Evolutionary conservation across 306 rosid species (phyloP).

Genomic region (Cajanus cajan): DNA sequence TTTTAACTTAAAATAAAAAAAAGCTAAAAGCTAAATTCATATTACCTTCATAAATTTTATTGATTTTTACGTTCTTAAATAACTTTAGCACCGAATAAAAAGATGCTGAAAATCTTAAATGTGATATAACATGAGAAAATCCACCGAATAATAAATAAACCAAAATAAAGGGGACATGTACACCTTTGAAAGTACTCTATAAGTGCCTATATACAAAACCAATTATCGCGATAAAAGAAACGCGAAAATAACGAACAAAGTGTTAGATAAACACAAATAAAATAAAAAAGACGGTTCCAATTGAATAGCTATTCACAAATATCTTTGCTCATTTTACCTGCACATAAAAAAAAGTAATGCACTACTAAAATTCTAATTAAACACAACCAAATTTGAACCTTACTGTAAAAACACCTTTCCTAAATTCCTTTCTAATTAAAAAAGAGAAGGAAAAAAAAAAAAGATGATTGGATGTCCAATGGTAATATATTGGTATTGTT

Average conservation of each 20-base stretch:
- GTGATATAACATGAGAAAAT: neutral
- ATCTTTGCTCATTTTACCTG: neutral
- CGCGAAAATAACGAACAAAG: neutral
- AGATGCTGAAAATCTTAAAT: neutral
- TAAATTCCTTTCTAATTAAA: neutral
- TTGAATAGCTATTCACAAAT: neutral
- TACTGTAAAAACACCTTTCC: constrained; percentile 4
- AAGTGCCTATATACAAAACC: neutral
- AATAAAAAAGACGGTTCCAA: neutral
- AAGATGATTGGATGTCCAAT: constrained; percentile 27
- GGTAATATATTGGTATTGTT: constrained; percentile 5
- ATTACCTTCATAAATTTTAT: too few relatives aligned
- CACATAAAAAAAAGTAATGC: constrained; percentile 14
- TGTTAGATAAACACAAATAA: too few relatives aligned
- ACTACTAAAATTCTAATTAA: neutral
- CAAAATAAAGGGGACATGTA: neutral
- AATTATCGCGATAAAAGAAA: neutral
- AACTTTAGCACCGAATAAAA: neutral
- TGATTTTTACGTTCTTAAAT: neutral
- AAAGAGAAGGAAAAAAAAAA: neutral
- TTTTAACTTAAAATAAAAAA: neutral
- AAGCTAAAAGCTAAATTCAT: too few relatives aligned
- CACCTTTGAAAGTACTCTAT: neutral
- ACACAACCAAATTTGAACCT: constrained; percentile 18
- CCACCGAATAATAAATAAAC: neutral